phyloP scores from a whole-genome alignment of 129 eudicot genomes.

The Smallanthus sonchifolius region DNA sequence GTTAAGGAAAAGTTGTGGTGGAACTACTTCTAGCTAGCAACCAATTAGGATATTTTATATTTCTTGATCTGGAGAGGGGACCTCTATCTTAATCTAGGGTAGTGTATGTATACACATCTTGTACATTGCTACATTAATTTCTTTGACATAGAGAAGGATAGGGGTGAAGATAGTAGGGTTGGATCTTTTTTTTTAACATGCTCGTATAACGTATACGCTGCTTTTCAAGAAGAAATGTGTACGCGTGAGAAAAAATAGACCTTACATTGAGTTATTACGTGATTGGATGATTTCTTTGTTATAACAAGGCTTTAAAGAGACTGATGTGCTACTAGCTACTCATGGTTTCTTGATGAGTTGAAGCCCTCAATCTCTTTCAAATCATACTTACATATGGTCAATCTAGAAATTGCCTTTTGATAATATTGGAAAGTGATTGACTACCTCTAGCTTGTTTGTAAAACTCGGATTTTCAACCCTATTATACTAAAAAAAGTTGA shows the following conservation, averaged over 20 bases:
- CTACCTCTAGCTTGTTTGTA: no score
- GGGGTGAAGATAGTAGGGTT: conserved; percentile 22
- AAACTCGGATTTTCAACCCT: no score
- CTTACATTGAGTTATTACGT: neutral
- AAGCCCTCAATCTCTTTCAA: conserved; percentile 10
- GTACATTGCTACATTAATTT: conserved; percentile 53
- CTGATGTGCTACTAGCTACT: neutral
- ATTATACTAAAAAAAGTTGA: no score
- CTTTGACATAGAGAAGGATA: conserved; percentile 22
- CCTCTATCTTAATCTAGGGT: conserved; percentile 44
- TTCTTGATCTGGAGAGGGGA: conserved; percentile 22
- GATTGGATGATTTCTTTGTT: neutral
- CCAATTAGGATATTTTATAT: conserved; percentile 27
- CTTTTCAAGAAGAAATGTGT: no score
- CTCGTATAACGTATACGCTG: no score
- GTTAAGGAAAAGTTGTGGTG: conserved; percentile 22
- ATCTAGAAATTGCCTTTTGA: conserved; percentile 3
- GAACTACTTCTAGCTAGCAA: conserved; percentile 25
- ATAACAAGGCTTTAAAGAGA: neutral
- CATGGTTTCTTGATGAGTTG: conserved; percentile 14
- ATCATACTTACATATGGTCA: conserved; percentile 5
- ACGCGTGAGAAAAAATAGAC: neutral
- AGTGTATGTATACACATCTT: conserved; percentile 39
- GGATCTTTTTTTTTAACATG: neutral
- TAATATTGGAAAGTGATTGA: conserved; percentile 10